Conservation (phyloP, 768 basidiomycete genomes). For the Leccinum ochraceum region DNA sequence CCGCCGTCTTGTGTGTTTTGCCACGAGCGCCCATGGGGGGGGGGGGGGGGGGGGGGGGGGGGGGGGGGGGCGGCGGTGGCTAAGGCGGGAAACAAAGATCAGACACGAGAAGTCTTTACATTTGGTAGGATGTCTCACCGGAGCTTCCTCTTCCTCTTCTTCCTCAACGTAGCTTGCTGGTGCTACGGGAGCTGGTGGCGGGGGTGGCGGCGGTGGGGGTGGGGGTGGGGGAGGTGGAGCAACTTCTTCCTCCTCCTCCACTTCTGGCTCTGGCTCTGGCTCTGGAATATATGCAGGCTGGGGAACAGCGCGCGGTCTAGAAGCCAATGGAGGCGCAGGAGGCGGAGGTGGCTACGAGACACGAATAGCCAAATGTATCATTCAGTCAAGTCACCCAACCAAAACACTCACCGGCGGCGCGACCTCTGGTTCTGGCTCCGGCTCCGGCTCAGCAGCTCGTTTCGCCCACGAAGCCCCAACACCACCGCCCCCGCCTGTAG, state of each 20-base stretch:
- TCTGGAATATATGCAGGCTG: slow-evolving; percentile 21
- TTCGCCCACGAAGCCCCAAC: slow-evolving; percentile 19
- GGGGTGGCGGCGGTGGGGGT: slow-evolving; percentile 31
- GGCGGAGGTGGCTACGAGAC: slow-evolving; percentile 30
- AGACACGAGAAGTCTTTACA: background rate
- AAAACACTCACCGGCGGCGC: slow-evolving; percentile 28
- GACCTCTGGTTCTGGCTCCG: slow-evolving; percentile 31
- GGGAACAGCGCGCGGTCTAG: slow-evolving; percentile 21
- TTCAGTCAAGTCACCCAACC: background rate
- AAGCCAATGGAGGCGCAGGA: slow-evolving; percentile 21
- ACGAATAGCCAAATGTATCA: background rate
- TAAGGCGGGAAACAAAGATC: background rate
- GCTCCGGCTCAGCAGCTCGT: slow-evolving; percentile 25
- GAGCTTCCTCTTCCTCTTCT: slow-evolving; percentile 13
- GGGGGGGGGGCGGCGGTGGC: slow-evolving; percentile 26
- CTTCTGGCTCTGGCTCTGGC: slow-evolving; percentile 16
- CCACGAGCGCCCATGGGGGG: too few relatives aligned
- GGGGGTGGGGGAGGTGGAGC: slow-evolving; percentile 19
- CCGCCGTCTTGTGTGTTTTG: too few relatives aligned
- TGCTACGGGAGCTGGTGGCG: slow-evolving; percentile 25
- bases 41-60: too few relatives aligned
- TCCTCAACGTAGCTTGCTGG: slow-evolving; percentile 5
- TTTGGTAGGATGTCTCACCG: slow-evolving; percentile 6
- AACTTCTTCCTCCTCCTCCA: slow-evolving; percentile 18
- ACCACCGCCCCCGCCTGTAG: slow-evolving; percentile 39